Evolutionary conservation across 2,329 filamentous ascomycete genomes (phyloP).

Genomic region (Colletotrichum euphorbiae): DNA sequence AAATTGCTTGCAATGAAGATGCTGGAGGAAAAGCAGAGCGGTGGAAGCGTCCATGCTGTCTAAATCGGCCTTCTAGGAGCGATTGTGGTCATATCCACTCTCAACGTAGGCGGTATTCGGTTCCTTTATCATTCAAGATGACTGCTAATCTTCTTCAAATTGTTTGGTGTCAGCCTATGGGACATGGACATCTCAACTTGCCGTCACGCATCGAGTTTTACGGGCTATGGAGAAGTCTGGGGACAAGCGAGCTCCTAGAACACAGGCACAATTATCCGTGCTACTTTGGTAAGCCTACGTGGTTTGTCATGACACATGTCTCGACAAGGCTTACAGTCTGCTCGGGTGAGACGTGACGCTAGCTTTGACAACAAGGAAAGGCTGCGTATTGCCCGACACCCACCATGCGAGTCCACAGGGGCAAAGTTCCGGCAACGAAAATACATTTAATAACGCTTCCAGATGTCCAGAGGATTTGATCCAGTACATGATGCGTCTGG

Average conservation of each 20-base stretch:
- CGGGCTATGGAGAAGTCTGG: constrained; percentile 20
- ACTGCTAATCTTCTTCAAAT: constrained; percentile 37
- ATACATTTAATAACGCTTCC: constrained; percentile 49
- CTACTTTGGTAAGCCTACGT: too few relatives aligned
- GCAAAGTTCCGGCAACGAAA: constrained; percentile 40
- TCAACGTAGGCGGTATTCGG: constrained; percentile 45
- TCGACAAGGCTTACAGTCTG: too few relatives aligned
- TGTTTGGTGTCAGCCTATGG: constrained; percentile 50
- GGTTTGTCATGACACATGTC: constrained; percentile 4
- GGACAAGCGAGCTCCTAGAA: neutral
- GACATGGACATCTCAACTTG: constrained; percentile 41
- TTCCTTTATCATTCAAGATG: neutral
- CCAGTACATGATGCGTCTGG: constrained; percentile 44
- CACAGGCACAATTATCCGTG: neutral
- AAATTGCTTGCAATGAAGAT: too few relatives aligned
- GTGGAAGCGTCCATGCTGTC: neutral
- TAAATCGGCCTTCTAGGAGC: constrained; percentile 45
- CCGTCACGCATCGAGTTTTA: neutral
- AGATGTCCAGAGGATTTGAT: constrained; percentile 49
- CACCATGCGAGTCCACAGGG: constrained; percentile 23
- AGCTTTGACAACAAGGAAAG: too few relatives aligned
- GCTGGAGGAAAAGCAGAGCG: too few relatives aligned
- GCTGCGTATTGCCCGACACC: too few relatives aligned
- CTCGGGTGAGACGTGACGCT: too few relatives aligned
- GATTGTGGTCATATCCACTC: constrained; percentile 47